A percentile compares a stretch with the other conserved stretches of the same genome.
Evolutionary conservation across 345 rosid genomes (phyloP).

Genomic region (Arabidopsis suecica): DNA sequence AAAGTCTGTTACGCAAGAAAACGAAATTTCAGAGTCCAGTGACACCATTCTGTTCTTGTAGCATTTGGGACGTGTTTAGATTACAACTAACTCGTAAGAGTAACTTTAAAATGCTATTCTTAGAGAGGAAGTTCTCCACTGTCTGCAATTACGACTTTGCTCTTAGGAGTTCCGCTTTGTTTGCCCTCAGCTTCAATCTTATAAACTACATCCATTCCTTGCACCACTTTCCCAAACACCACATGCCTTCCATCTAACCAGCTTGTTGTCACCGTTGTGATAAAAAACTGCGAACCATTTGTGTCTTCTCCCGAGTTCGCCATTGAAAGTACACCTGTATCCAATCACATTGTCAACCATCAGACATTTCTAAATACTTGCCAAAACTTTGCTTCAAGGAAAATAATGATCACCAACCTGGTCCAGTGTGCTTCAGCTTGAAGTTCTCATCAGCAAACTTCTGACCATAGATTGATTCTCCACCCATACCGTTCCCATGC

Average conservation of each 20-base stretch:
- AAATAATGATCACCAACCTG: constrained; percentile 52
- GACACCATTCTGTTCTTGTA: too few species aligned
- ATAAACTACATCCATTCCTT: constrained; percentile 96
- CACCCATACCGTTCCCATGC: constrained; percentile 93
- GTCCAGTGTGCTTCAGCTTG: constrained; percentile 95
- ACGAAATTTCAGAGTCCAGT: too few species aligned
- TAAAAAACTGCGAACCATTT: constrained; percentile 95
- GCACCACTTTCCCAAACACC: constrained; percentile 93
- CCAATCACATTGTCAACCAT: constrained; percentile 5
- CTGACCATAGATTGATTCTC: constrained; percentile 95
- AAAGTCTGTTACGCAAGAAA: too few species aligned
- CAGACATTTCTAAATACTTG: neutral
- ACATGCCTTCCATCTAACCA: constrained; percentile 98
- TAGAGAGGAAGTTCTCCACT: constrained; percentile 91
- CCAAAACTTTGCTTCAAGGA: neutral
- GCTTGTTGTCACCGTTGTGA: constrained; percentile 88
- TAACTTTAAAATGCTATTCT: too few species aligned
- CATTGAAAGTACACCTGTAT: constrained; percentile 80
- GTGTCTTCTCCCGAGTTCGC: constrained; percentile 95
- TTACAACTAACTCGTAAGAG: too few species aligned
- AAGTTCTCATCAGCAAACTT: constrained; percentile 95
- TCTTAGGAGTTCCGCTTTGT: constrained; percentile 85
- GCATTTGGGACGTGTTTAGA: too few species aligned
- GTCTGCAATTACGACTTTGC: constrained; percentile 83
- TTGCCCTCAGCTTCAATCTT: constrained; percentile 92